Evolutionary conservation across 768 basidiomycete genomes (phyloP).

Genomic region (Suillus placidus): DNA sequence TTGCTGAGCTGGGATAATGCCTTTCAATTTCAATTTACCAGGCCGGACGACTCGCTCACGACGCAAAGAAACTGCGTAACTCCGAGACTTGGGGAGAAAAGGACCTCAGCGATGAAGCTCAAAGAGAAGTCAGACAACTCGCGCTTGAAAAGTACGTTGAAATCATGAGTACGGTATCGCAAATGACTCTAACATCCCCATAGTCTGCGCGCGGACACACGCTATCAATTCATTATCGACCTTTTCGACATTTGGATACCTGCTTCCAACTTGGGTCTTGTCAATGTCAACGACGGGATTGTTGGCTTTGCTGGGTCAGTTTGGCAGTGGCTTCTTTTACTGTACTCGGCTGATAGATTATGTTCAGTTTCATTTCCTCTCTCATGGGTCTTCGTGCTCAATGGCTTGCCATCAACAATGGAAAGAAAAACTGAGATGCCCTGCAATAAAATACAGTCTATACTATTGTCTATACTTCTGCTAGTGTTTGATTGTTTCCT

Average conservation of each 20-base stretch:
- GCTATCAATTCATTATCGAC: conserved; percentile 85
- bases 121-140: conserved; percentile 65
- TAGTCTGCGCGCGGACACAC: conserved; percentile 66
- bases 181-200: conserved; percentile 12
- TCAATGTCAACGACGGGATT: conserved; percentile 80
- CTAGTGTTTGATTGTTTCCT: too few species aligned
- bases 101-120: conserved; percentile 64
- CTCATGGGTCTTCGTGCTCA: conserved; percentile 69
- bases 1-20: neutral
- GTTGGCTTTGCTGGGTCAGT: conserved; percentile 85
- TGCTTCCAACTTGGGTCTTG: conserved; percentile 75
- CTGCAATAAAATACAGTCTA: too few species aligned
- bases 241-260: conserved; percentile 89
- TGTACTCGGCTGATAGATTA: conserved; percentile 11
- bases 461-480: neutral
- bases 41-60: conserved; percentile 64
- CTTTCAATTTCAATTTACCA: conserved; percentile 26
- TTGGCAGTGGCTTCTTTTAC: conserved; percentile 12
- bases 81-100: conserved; percentile 59
- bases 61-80: conserved; percentile 54
- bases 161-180: neutral
- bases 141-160: conserved; percentile 53
- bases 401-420: conserved; percentile 56
- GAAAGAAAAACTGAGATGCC: conserved; percentile 36
- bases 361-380: conserved; percentile 65